Conservation (phyloP, 75 land plant genomes). For the Adiantum capillusveneris region DNA sequence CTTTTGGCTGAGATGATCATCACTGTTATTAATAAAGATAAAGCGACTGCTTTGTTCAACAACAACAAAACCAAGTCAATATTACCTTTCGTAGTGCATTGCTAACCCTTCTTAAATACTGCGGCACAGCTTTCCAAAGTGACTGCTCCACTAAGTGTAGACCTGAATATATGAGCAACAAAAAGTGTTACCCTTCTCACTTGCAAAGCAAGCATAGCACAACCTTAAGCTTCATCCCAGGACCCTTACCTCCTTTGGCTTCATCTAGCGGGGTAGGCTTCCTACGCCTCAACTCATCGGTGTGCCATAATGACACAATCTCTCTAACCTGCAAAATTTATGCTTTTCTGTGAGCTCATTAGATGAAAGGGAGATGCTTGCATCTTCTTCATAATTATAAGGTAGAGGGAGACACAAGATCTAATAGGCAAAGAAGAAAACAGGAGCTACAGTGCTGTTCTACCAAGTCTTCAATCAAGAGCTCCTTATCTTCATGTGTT, state of each 20-base stretch:
- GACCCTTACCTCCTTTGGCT: conserved; percentile 71
- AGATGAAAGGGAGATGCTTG: no score
- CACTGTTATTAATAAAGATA: no score
- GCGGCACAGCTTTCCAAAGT: conserved; percentile 93
- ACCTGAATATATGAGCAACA: conserved; percentile 32
- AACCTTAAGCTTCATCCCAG: not conserved
- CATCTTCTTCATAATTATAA: no score
- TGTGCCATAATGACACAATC: conserved; percentile 84
- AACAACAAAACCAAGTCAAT: no score
- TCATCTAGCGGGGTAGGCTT: conserved; percentile 96
- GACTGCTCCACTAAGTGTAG: conserved; percentile 91
- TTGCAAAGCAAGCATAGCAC: no score
- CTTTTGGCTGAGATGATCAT: no score
- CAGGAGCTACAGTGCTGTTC: not conserved
- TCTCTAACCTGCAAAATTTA: conserved; percentile 58
- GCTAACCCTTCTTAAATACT: conserved; percentile 86
- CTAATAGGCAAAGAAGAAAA: not conserved
- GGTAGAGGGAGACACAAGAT: no score
- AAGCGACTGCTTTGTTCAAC: no score
- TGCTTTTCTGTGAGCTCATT: not conserved
- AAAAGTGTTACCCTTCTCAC: not conserved
- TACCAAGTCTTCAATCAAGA: conserved; percentile 91
- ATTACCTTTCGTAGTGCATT: conserved; percentile 81
- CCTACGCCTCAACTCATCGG: conserved; percentile 87
- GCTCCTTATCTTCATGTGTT: conserved; percentile 69